Evolutionary conservation across 2,329 filamentous ascomycete species (phyloP).

Genomic region (Apiospora arundinis): DNA sequence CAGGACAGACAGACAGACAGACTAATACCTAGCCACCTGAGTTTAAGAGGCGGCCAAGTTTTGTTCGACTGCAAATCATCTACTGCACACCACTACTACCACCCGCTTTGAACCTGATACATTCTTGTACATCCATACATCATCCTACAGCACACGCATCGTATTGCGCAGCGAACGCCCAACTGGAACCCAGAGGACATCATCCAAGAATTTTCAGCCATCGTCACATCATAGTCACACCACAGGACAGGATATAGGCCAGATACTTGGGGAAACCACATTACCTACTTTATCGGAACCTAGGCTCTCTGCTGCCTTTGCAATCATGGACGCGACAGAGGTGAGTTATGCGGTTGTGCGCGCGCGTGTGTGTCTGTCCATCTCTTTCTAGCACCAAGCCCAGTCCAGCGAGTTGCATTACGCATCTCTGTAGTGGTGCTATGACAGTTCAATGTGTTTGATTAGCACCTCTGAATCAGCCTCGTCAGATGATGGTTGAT

Average conservation of each 20-base stretch:
- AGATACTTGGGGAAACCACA: constrained; percentile 1
- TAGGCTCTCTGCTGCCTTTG: not conserved
- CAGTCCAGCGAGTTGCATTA: not conserved
- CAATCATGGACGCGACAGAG: constrained; percentile 9
- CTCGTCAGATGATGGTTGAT: not conserved
- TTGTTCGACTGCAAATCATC: constrained; percentile 5
- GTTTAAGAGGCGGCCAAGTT: not conserved
- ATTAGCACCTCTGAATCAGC: constrained; percentile 9
- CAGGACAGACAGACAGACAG: not conserved
- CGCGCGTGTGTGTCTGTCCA: not conserved
- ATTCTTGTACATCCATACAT: not conserved
- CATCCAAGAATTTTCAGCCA: not conserved
- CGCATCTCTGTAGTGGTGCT: not conserved
- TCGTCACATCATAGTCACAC: constrained; percentile 14
- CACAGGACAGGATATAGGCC: constrained; percentile 2
- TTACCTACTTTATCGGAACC: not conserved
- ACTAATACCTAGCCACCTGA: not conserved
- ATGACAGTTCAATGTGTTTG: not conserved
- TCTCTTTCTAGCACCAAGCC: not conserved
- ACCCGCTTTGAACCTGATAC: not conserved
- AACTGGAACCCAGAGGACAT: not conserved
- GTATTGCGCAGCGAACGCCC: not conserved
- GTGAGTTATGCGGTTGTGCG: not conserved
- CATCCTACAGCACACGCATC: not conserved
- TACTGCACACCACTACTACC: constrained; percentile 1